phyloP scores from a whole-genome alignment of 495 filamentous ascomycete species.

The Penicillium psychrofluorescens region DNA sequence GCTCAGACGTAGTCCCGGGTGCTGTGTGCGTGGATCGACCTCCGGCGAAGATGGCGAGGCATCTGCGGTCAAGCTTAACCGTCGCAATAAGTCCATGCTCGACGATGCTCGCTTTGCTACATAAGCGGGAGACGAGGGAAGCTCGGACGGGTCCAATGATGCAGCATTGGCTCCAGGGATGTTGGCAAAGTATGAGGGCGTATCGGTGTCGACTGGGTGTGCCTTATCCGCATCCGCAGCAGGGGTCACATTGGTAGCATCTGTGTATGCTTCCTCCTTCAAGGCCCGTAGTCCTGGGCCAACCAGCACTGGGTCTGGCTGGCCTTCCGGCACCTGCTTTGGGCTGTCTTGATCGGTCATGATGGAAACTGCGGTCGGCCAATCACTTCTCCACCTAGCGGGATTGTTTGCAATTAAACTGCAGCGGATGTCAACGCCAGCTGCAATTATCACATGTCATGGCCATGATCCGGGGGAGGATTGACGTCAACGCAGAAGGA shows the following conservation, averaged over 20 bases:
- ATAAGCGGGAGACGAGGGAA: constrained; percentile 29
- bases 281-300: constrained; percentile 27
- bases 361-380: constrained; percentile 2
- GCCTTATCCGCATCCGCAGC: constrained; percentile 16
- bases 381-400: constrained; percentile 1
- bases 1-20: constrained; percentile 64
- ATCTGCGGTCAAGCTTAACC: constrained; percentile 47
- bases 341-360: constrained; percentile 32
- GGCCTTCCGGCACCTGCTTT: constrained; percentile 20
- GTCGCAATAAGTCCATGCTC: constrained; percentile 54
- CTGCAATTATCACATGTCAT: constrained; percentile 14
- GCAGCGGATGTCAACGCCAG: constrained; percentile 4
- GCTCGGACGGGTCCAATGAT: constrained; percentile 9
- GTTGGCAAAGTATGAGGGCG: constrained; percentile 23
- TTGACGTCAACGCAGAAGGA: constrained; percentile 3
- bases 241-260: constrained; percentile 21
- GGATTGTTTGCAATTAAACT: constrained; percentile 6
- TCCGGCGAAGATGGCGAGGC: constrained; percentile 38
- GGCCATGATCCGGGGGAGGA: neutral
- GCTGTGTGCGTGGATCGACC: constrained; percentile 50
- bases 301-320: constrained; percentile 29
- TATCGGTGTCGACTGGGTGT: constrained; percentile 10
- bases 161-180: constrained; percentile 20
- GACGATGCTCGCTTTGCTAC: constrained; percentile 45
- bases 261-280: constrained; percentile 23